Evolutionary conservation across 202 grass and related monocot genomes (phyloP), one percentile per base, ranked within the genome.

Genomic region (Zizania palustris): DNA sequence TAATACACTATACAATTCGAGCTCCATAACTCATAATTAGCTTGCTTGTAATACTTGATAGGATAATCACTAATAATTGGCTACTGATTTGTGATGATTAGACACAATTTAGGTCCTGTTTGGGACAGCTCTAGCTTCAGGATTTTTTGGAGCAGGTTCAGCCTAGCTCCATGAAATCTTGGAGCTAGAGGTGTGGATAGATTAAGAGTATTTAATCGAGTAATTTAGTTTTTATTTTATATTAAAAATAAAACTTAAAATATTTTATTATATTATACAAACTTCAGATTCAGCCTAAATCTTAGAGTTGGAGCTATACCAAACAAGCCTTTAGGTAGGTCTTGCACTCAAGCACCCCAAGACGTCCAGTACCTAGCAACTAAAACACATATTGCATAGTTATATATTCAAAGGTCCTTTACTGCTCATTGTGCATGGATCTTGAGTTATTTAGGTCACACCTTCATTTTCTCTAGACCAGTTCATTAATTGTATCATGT

Each of bases 401-500:
- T 49, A 51, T 18, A 35, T 61, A 49, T 8, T 45, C 41, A 11
- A 28, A 69, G 7, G 40, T 49, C 21, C 4, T 39, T 20, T 2
- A 40, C 53, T 56, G 14, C 11, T 82, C 11, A 45, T 59, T 20
- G 44, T 72, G 16, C 12, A 7, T 65, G 50, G 11, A 9, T 41
- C 11, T 57, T 40, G 11, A 43, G 0, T 7, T 74, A 43, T 34
- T 19, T 75, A 55, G 45, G 19, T 19, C 28, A 34, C 65, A 37
- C 56, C 16, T 69, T 5, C 43, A 22, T 86, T 68, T 39, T 69
- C 28, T 74, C 14, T 22, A 5, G 2, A 19, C 37, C 53, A 67
- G 61, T 61, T 61, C 35, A 36, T 56, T 72, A 67, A 33, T 20
- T 74, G 64, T 64, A 76, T n/a, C 66, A 35, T 59, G 67, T 73